These are phyloP conservation scores for Aspergillus fischeri DNA, from an alignment of 2,329 filamentous ascomycete genomes.

Conservation along the genomic window DNA sequence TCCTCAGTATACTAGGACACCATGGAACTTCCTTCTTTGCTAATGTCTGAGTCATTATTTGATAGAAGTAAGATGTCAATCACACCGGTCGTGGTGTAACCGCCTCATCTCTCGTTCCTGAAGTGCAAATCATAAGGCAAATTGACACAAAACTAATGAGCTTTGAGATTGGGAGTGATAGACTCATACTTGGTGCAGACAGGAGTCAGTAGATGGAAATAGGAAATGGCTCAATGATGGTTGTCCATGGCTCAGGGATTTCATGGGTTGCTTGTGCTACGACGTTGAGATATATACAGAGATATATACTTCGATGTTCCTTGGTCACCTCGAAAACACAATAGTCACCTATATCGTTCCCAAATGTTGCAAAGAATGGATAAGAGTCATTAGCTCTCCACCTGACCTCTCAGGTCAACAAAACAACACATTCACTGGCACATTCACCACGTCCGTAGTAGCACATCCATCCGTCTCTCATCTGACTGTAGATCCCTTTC, in stretches of 20 bases:
- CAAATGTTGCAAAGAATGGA: not conserved
- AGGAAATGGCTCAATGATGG: too few relatives aligned
- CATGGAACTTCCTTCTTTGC: not conserved
- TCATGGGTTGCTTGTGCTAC: not conserved
- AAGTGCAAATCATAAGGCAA: not conserved
- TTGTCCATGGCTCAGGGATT: not conserved
- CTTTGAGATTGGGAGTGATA: not conserved
- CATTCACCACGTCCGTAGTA: not conserved
- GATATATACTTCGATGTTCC: not conserved
- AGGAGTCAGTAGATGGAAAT: not conserved
- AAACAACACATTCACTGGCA: not conserved
- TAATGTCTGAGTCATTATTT: not conserved
- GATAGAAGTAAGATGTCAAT: not conserved
- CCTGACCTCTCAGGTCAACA: not conserved
- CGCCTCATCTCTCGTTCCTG: not conserved
- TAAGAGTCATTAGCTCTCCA: not conserved
- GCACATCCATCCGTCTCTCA: not conserved
- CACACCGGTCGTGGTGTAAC: not conserved
- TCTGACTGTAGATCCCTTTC: constrained; percentile 2
- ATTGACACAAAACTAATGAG: not conserved
- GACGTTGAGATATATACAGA: not conserved
- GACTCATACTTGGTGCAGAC: not conserved
- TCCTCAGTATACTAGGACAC: not conserved
- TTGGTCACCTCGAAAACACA: not conserved
- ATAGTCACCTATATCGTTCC: not conserved